Conservation (phyloP, 2,329 filamentous ascomycete genomes). For the Cordyceps tenuipes region DNA sequence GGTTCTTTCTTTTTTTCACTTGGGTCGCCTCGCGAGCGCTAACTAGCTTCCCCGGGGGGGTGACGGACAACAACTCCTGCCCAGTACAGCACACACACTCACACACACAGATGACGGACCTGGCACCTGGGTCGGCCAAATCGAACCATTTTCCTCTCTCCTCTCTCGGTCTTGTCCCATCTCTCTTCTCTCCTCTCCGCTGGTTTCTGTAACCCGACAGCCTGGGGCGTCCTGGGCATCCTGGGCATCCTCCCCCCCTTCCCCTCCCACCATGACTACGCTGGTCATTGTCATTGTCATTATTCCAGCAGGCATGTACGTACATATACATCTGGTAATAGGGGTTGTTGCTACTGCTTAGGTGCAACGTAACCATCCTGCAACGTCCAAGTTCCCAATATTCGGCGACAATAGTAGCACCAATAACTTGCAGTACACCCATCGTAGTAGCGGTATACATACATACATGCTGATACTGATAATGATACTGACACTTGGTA, state of each 20-base stretch:
- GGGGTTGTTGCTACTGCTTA: too few relatives aligned
- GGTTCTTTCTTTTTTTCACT: neutral
- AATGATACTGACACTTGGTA: neutral
- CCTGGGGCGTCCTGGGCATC: slow-evolving; percentile 3
- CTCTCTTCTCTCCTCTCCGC: neutral
- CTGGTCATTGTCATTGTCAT: too few relatives aligned
- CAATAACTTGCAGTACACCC: neutral
- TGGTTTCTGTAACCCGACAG: slow-evolving; percentile 5
- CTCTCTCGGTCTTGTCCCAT: neutral
- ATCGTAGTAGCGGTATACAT: too few relatives aligned
- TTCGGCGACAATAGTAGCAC: neutral
- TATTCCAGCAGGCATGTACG: too few relatives aligned
- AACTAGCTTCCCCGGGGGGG: neutral
- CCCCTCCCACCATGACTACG: neutral
- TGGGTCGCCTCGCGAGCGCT: neutral
- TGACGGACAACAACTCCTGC: too few relatives aligned
- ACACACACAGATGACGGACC: neutral
- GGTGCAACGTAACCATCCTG: neutral
- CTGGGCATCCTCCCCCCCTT: neutral
- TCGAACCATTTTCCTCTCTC: neutral
- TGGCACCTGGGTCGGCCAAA: neutral
- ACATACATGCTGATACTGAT: neutral
- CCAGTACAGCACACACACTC: neutral
- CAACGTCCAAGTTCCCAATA: neutral
- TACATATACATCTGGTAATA: too few relatives aligned